Base-by-base conservation (phyloP, 345 rosid genomes). In the Syzygium jambos region DNA sequence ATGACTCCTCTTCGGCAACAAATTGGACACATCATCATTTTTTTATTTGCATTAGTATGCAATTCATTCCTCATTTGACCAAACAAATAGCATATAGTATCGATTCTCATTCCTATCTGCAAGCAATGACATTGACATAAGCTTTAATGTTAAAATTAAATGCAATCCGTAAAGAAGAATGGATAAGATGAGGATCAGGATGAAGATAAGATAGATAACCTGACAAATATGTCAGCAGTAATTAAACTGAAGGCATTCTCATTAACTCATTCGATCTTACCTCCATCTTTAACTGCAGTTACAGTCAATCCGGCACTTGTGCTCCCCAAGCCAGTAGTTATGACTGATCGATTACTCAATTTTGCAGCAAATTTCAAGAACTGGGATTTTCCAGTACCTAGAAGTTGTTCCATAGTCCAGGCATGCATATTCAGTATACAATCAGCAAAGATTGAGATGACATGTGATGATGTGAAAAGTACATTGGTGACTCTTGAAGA, bases 291-390 rank as follows among this genome's bases (percentile, higher is more conserved):
- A 84, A 97, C 98, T 34, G 99, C 99, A 89, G 98, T 96, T 53
- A 97, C 98, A 57, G 99, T 97, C 94, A 97, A 91, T 85, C 99
- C 99, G 86, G 98, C 99, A 93, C 99, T 95, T 29, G 99, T 96
- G 91, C 99, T 97, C 88, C 99, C 99, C 91, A 97, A 87, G 56
- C 99, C 99, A 61, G 99, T 97, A 84, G 98, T 96, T 85, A 97
- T 96, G 82, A 97, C 98, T 68, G 98, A 95, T 87, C 98, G 92
- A 91, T 94, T 97, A 92, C 99, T 94, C 89, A 97, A 92, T 87
- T 97, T 97, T 86, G 98, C 98, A 85, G 99, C 96, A 95, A 96
- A 97, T 92, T 96, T 97, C 91, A 97, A 91, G 92, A 97, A 96
- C 91, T 95, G 99, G 86, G 99, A 96, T 92, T 97, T 97, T 59